Evolutionary conservation across 202 grass and related monocot genomes (phyloP), one percentile per base, ranked within the genome.

Genomic region (Zizania palustris): DNA sequence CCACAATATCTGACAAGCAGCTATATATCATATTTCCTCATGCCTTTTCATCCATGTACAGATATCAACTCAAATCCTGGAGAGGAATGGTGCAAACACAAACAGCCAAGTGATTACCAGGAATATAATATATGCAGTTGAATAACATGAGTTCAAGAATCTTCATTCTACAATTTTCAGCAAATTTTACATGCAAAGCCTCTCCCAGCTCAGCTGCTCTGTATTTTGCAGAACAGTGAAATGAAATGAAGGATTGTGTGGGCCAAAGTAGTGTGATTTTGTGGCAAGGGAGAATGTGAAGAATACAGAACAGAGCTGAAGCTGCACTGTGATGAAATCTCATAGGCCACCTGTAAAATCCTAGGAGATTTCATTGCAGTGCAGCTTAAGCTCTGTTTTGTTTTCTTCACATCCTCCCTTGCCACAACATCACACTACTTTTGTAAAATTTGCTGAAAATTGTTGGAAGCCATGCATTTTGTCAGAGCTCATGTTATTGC

Each of bases 251-350:
- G n/a, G n/a, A n/a, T n/a, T n/a, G n/a, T n/a, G n/a, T n/a, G n/a
- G n/a, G 90, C 93, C 72, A n/a, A n/a, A 97, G 71, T 92, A 92
- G 69, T 96, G 93, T n/a, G 89, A 90, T 80, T 92, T 92, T 60
- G 89, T 96, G 66, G 89, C 89, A 39, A 96, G 84, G 28, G 83
- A 97, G 81, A 93, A 97, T 10, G 93, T 93, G 67, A 97, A 97
- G 75, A 97, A 97, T 13, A 97, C 90, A 9, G 93, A 82, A 65
- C 88, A 97, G 18, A 97, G 90, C 75, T 97, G 90, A 80, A 97
- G 93, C 73, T 97, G 93, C 93, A 97, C 93, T 65, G 91, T 93
- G 60, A 97, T 61, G 63, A 97, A 93, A 81, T 97, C 93, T 16
- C 86, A 86, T 11, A 93, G 72, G 39, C 88, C 90, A 42, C 85